Base-by-base conservation (phyloP, 495 filamentous ascomycete genomes). In the Annulohypoxylon bovei region DNA sequence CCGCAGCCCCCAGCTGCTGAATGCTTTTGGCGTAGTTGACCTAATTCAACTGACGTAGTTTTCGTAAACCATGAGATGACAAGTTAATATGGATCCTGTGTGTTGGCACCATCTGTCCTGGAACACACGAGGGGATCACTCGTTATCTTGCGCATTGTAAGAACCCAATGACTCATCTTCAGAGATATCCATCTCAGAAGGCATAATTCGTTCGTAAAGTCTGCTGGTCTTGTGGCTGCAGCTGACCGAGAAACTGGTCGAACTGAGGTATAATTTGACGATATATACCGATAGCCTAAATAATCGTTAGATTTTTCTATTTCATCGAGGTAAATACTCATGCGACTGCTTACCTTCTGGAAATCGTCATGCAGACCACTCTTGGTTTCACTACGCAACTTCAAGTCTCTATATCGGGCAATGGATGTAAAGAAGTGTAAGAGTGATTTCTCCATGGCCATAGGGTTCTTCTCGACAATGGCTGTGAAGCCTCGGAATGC, bases 401-500 rank as follows among this genome's bases (percentile, higher is more conserved):
- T 82, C 42, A 84, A 68, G 49, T 92, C 89, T 73, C 85, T 85
- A 77, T 93, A 93, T 55, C 89, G 81, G 14, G 94, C 92, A 77
- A 93, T 95, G n/a, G 91, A 83, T 65, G 87, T 88, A 79, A 98
- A 97, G 77, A 94, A 97, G 14, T 91, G 90, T 50, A 88, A 83
- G 23, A 99, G 82, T 63, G 88, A 91, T 44, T 89, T 87, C 79
- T 97, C 95, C 89, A 98, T 96, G 3, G 94, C 93, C 77, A 92
- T 88, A 2, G 95, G 96, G 70, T 98, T 98, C 77, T 87, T 86
- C 64, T 92, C 88, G 3, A 98, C 91, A 61, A 95, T 88, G 62
- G 91, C 83, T 62, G 90, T 91, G 81, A 99, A 97, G 0, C 95
- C 95, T 67, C 92, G 86, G 79, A 98, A 91, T 1, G 96, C 95